phyloP scores from a whole-genome alignment of 352 stramenopile genomes.

The Globisporangium cystogenes region DNA sequence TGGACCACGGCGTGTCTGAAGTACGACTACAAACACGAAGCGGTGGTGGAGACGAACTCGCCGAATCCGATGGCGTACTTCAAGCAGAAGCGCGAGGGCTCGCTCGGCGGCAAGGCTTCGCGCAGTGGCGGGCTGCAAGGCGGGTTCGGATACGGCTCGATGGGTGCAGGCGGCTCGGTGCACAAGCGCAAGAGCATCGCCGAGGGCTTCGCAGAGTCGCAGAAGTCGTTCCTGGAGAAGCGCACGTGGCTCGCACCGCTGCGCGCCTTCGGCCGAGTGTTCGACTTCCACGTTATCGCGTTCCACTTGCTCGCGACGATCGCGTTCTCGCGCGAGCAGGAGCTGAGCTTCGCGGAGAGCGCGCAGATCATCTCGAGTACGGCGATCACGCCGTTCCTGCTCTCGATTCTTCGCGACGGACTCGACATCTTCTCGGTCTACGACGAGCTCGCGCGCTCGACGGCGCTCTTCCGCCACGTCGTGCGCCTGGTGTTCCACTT shows the following conservation, averaged over 20 bases:
- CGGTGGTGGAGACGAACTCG: constrained; percentile 68
- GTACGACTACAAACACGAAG: constrained; percentile 91
- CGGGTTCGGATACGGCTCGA: constrained; percentile 12
- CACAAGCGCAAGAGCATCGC: constrained; percentile 81
- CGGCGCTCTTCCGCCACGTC: constrained; percentile 81
- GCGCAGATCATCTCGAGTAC: constrained; percentile 87
- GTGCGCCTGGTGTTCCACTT: constrained; percentile 78
- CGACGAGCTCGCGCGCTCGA: constrained; percentile 36
- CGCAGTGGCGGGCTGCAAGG: constrained; percentile 12
- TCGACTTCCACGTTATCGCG: constrained; percentile 97
- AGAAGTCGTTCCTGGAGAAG: constrained; percentile 98
- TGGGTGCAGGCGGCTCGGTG: constrained; percentile 13
- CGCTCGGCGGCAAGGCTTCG: not conserved
- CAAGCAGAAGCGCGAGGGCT: constrained; percentile 34
- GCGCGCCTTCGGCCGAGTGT: constrained; percentile 93
- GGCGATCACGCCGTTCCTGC: constrained; percentile 88
- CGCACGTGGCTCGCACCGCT: constrained; percentile 95
- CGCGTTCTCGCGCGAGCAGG: constrained; percentile 90
- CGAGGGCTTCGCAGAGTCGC: constrained; percentile 82
- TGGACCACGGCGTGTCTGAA: constrained; percentile 95
- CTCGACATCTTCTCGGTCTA: constrained; percentile 91
- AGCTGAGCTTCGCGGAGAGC: constrained; percentile 86
- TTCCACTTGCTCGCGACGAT: constrained; percentile 95
- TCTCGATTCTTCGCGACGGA: constrained; percentile 86
- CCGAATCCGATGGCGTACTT: constrained; percentile 57